A percentile compares a stretch with the other conserved stretches of the same genome.
phyloP scores from a whole-genome alignment of 1,284 basidiomycete species.

The Caloboletus firmus region DNA sequence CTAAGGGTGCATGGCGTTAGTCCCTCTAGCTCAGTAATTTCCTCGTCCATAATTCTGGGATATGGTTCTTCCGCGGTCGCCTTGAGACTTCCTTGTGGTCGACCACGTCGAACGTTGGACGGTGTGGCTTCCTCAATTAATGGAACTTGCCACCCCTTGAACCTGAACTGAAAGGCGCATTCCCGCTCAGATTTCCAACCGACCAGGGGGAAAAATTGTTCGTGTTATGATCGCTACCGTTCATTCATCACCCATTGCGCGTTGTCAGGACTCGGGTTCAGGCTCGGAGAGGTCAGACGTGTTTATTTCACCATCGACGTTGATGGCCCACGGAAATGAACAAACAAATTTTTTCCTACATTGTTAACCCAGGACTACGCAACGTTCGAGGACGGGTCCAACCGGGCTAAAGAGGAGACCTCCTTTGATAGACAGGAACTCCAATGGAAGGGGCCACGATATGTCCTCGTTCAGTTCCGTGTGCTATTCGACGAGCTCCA shows the following conservation, averaged over 20 bases:
- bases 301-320: conserved; percentile 26
- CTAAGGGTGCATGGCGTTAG: conserved; percentile 17
- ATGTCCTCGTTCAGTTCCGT: conserved; percentile 17
- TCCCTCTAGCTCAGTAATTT: conserved; percentile 14
- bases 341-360: conserved; percentile 29
- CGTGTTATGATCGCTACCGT: conserved; percentile 9
- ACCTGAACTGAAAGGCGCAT: conserved; percentile 2
- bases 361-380: conserved; percentile 19
- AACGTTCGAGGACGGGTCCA: conserved; percentile 10
- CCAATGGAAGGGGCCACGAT: neutral
- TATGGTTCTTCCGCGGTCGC: conserved; percentile 23
- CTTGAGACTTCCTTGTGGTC: conserved; percentile 30
- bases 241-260: conserved; percentile 20
- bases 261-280: conserved; percentile 6
- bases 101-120: conserved; percentile 2
- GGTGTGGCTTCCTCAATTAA: conserved; percentile 21
- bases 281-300: conserved; percentile 16
- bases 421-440: neutral
- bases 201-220: conserved; percentile 21
- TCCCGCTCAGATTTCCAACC: conserved; percentile 19
- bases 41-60: conserved; percentile 5
- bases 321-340: conserved; percentile 32
- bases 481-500: conserved; percentile 20
- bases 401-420: neutral
- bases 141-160: conserved; percentile 15